Percentiles rank a stretch among this genome's conserved stretches.
These are phyloP conservation scores for Gentiana macrophylla DNA, from an alignment of 257 asterid species.

Conservation along the genomic window DNA sequence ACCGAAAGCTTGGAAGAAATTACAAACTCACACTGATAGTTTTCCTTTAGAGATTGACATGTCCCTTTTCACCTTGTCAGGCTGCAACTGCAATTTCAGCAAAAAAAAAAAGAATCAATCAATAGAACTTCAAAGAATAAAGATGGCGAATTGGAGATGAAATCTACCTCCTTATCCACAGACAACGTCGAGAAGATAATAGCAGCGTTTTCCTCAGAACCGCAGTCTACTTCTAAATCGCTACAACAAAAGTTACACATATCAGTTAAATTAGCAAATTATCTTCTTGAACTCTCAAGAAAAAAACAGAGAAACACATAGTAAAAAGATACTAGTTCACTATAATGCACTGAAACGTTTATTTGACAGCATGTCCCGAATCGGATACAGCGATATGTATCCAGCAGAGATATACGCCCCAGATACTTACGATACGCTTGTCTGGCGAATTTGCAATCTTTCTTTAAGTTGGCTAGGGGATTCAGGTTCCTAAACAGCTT, in stretches of 20 bases:
- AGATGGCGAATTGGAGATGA: neutral
- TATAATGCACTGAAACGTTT: neutral
- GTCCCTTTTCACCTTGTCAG: conserved; percentile 76
- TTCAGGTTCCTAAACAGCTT: neutral
- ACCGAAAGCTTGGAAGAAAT: too few relatives aligned
- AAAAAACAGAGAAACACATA: neutral
- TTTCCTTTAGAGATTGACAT: conserved; percentile 58
- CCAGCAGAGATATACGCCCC: neutral
- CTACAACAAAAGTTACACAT: conserved; percentile 27
- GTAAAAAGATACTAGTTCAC: neutral
- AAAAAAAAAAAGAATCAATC: conserved; percentile 1
- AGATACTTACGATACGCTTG: neutral
- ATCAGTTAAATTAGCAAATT: neutral
- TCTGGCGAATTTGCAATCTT: neutral
- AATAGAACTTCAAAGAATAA: conserved; percentile 4
- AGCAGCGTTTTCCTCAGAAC: conserved; percentile 49
- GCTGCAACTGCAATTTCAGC: conserved; percentile 64
- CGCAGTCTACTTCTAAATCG: conserved; percentile 69
- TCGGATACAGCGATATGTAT: neutral
- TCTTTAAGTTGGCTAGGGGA: too few relatives aligned
- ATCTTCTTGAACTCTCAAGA: neutral
- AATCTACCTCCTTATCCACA: conserved; percentile 77
- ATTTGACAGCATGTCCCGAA: neutral
- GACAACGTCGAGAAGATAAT: conserved; percentile 61
- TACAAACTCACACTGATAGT: conserved; percentile 52